Evolutionary conservation across 306 rosid species (phyloP).

Genomic region (Dryas alaskensis): DNA sequence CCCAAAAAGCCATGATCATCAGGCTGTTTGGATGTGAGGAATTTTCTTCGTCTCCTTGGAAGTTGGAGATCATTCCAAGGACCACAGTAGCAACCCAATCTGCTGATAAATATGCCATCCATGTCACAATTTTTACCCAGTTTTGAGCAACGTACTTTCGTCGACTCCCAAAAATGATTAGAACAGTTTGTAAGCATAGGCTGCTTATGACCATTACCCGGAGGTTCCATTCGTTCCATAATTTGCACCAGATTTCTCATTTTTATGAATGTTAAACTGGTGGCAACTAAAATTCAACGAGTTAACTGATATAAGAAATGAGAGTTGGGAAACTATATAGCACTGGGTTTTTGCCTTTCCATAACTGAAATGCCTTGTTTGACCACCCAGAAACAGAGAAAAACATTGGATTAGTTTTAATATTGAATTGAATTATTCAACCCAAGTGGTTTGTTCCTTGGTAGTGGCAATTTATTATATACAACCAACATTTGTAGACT

Average conservation of each 20-base stretch:
- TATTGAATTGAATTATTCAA: too few species aligned
- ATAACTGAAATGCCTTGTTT: too few species aligned
- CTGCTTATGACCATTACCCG: constrained; percentile 25
- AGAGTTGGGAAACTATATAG: too few species aligned
- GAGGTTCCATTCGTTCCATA: constrained; percentile 36
- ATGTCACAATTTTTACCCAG: constrained; percentile 14
- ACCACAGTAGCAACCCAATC: constrained; percentile 35
- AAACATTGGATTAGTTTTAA: too few species aligned
- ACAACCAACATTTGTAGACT: too few species aligned
- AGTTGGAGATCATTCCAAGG: constrained; percentile 29
- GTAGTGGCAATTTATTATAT: too few species aligned
- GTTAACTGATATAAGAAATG: too few species aligned
- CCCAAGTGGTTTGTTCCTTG: too few species aligned
- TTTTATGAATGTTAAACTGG: not conserved
- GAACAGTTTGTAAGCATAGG: constrained; percentile 28
- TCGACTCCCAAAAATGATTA: constrained; percentile 25
- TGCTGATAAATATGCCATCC: constrained; percentile 36
- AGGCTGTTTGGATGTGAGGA: not conserved
- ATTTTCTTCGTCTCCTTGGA: not conserved
- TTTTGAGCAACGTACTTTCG: constrained; percentile 10
- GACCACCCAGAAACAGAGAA: too few species aligned
- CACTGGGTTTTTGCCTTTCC: too few species aligned
- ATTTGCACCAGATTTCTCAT: not conserved
- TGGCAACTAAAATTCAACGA: too few species aligned
- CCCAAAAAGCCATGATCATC: constrained; percentile 33